Percentiles rank a stretch among this genome's conserved stretches.
Evolutionary conservation across 371 early-diverging fungal species (phyloP).

Genomic region (Syncephalastrum racemosum): DNA sequence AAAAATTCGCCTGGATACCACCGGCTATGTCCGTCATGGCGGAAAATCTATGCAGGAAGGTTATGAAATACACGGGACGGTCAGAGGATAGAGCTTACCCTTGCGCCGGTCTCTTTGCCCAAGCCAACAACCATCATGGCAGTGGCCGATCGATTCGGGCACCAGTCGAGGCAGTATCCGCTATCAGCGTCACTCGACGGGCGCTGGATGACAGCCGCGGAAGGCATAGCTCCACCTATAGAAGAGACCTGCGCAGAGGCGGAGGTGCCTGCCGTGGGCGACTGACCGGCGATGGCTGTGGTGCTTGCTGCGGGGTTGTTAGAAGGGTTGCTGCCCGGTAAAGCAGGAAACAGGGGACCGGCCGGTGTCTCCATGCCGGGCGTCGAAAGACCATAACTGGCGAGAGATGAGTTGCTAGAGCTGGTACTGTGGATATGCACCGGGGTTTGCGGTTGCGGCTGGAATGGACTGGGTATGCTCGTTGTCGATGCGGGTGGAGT

Average conservation of each 20-base stretch:
- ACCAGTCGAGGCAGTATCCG: constrained; percentile 86
- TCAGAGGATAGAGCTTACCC: constrained; percentile 36
- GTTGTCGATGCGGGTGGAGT: constrained; percentile 9
- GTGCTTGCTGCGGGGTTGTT: constrained; percentile 12
- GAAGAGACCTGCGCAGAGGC: too few relatives aligned
- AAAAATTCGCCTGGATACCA: constrained; percentile 71
- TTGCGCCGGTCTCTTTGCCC: constrained; percentile 79
- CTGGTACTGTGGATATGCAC: constrained; percentile 36
- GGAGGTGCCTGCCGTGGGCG: too few relatives aligned
- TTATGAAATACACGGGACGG: not conserved
- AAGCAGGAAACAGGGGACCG: constrained; percentile 14
- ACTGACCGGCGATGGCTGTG: constrained; percentile 2
- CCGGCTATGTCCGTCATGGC: constrained; percentile 59
- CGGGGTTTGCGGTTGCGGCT: constrained; percentile 23
- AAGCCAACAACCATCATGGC: constrained; percentile 89
- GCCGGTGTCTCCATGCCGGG: constrained; percentile 21
- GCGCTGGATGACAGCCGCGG: constrained; percentile 11
- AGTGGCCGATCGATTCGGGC: constrained; percentile 75
- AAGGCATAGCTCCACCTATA: too few relatives aligned
- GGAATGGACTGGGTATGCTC: constrained; percentile 7
- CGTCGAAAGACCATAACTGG: constrained; percentile 36
- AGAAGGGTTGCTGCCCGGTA: constrained; percentile 7
- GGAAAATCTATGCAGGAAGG: constrained; percentile 46
- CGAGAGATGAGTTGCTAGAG: constrained; percentile 32
- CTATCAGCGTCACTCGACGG: constrained; percentile 56